Base-by-base conservation (phyloP, 2,329 filamentous ascomycete species). In the Hypoxylon sp. region DNA sequence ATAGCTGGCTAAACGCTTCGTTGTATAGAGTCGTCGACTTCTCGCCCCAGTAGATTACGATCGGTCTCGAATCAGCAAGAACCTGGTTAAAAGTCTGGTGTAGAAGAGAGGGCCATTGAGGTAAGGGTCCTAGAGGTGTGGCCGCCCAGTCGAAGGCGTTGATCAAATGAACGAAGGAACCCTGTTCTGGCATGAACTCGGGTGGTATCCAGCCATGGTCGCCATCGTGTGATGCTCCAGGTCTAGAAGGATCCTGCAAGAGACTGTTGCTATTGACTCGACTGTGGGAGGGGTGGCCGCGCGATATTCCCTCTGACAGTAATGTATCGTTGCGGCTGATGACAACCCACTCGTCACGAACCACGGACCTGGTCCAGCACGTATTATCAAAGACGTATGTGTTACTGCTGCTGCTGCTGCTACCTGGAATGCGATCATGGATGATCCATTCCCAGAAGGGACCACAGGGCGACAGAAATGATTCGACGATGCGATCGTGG, bases 1-100 rank as follows among this genome's bases (percentile, higher is more conserved):
- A 83, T 12, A 88, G 75, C 48, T 79, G 71, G 50, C 82, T 77
- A 61, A 89, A 90, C 0, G 87, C 84, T 61, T 89, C 86, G 60
- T 91, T 91, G 70, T 91, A 91, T 7, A 91, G 81, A 5, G 80
- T 79, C 11, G 85, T 78, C 30, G 82, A 75, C 8, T 86, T 77
- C 2, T 78, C 72, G 1, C 84, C 84, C 84, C 84, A 87, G 60
- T 86, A 87, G 69, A 85, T 82, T 7, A 81, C 81, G 16, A 79
- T 77, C 3, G 81, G 79, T 12, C 72, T 68, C 4, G 73, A 73
- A 59, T 78, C 75, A 12, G 73, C 71, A 32, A 78, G 68, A 9
- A 75, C 67, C 50, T 78, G 71, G 27, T 72, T 71, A 42, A 74
- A 74, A 3, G 69, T 69, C 45, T 79, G 74, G 23, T 77, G 75